Conservation (phyloP, 2,329 filamentous ascomycete genomes). For the Tolypocladium amazonense region DNA sequence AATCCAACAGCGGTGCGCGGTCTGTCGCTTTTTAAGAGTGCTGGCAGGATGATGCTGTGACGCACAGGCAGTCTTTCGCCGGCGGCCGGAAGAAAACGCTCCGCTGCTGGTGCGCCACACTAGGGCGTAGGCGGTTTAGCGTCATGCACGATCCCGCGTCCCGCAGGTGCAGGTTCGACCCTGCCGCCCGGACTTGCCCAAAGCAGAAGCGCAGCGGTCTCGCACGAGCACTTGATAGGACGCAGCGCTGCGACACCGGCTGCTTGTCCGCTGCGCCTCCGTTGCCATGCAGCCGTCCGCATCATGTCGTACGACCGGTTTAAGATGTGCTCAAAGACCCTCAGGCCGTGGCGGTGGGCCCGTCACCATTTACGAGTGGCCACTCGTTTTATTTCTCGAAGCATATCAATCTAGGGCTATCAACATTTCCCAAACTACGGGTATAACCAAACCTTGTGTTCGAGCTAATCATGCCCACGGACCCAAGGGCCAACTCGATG, state of each 20-base stretch:
- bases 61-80: not conserved
- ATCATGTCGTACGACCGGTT: not conserved
- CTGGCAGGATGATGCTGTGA: not conserved
- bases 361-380: not conserved
- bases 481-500: not conserved
- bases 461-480: not conserved
- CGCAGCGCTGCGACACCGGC: not conserved
- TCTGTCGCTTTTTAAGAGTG: not conserved
- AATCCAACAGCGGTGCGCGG: not conserved
- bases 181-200: constrained; percentile 16
- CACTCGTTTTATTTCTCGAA: not conserved
- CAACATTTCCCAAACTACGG: not conserved
- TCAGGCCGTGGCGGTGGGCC: not conserved
- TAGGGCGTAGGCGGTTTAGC: not conserved
- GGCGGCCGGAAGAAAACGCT: not conserved
- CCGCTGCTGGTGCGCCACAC: not conserved
- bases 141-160: not conserved
- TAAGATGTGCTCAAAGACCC: not conserved
- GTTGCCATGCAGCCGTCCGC: not conserved
- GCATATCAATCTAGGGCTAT: not conserved
- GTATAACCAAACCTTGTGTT: not conserved
- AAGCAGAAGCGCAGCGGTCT: constrained; percentile 7
- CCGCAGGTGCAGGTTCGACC: not conserved
- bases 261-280: not conserved
- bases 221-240: not conserved